Evolutionary conservation across 768 basidiomycete species (phyloP).

Genomic region (Podaxis sp.): DNA sequence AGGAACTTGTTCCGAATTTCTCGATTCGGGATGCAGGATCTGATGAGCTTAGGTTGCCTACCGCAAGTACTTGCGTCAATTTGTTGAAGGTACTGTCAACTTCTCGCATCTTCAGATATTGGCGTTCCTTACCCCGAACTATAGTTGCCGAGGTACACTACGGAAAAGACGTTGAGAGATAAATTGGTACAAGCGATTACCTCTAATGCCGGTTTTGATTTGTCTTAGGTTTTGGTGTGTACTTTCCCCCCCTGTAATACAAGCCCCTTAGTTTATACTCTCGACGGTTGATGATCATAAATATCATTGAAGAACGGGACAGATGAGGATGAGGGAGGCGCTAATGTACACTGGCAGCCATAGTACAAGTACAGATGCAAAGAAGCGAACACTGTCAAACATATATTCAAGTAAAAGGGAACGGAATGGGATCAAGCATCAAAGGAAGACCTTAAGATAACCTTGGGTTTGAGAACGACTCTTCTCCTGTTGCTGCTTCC

Average conservation of each 20-base stretch:
- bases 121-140: neutral
- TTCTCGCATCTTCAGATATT: neutral
- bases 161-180: conserved; percentile 59
- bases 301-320: neutral
- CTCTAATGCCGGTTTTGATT: conserved; percentile 89
- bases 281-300: neutral
- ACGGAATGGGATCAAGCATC: neutral
- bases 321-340: neutral
- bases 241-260: neutral
- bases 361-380: conserved; percentile 3
- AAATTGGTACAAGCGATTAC: conserved; percentile 88
- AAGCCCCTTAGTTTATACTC: neutral
- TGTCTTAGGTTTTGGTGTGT: conserved; percentile 54
- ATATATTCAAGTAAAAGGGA: neutral
- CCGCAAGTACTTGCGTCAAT: conserved; percentile 89
- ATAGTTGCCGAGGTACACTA: conserved; percentile 71
- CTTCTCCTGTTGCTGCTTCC: conserved; percentile 7
- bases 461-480: conserved; percentile 19
- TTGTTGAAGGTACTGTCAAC: conserved; percentile 69
- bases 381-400: neutral
- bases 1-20: conserved; percentile 85
- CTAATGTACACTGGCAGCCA: neutral
- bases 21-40: conserved; percentile 79
- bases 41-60: conserved; percentile 72
- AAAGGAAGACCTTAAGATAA: conserved; percentile 15